Evolutionary conservation across 2,329 filamentous ascomycete species (phyloP).

Genomic region (Curvularia eragrostidis): DNA sequence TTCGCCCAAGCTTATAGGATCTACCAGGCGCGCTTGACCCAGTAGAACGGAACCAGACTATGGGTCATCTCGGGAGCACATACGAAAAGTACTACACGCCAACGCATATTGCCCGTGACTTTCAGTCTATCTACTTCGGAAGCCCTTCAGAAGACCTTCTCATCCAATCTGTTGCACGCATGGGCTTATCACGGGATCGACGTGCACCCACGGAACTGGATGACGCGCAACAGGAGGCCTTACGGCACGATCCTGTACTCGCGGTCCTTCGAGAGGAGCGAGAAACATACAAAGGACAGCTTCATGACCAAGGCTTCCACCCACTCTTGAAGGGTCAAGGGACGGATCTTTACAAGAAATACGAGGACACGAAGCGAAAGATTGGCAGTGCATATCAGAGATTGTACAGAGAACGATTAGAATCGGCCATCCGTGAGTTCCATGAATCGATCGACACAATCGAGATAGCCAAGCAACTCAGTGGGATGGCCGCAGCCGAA

Average conservation of each 20-base stretch:
- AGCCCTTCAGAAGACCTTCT: constrained; percentile 23
- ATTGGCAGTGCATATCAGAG: constrained; percentile 22
- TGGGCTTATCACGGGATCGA: constrained; percentile 22
- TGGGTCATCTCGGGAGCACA: constrained; percentile 20
- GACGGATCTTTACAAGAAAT: constrained; percentile 24
- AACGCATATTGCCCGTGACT: constrained; percentile 24
- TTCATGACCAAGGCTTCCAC: constrained; percentile 22
- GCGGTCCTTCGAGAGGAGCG: constrained; percentile 16
- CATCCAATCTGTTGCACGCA: constrained; percentile 25
- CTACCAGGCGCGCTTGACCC: constrained; percentile 10
- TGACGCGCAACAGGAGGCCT: constrained; percentile 17
- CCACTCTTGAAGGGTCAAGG: constrained; percentile 17
- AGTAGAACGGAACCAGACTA: constrained; percentile 23
- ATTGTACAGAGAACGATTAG: constrained; percentile 19
- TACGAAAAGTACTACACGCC: constrained; percentile 27
- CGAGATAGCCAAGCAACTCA: constrained; percentile 28
- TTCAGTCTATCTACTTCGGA: constrained; percentile 27
- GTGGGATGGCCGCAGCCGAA: constrained; percentile 18
- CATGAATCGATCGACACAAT: constrained; percentile 24
- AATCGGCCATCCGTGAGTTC: constrained; percentile 19
- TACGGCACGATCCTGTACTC: constrained; percentile 21
- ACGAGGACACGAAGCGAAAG: constrained; percentile 18
- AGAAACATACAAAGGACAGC: constrained; percentile 18
- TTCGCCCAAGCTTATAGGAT: constrained; percentile 13
- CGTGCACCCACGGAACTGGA: constrained; percentile 23